Percentiles rank a stretch among this genome's conserved stretches.
Evolutionary conservation across 495 filamentous ascomycete genomes (phyloP).

Genomic region (Trichoderma gamsii): DNA sequence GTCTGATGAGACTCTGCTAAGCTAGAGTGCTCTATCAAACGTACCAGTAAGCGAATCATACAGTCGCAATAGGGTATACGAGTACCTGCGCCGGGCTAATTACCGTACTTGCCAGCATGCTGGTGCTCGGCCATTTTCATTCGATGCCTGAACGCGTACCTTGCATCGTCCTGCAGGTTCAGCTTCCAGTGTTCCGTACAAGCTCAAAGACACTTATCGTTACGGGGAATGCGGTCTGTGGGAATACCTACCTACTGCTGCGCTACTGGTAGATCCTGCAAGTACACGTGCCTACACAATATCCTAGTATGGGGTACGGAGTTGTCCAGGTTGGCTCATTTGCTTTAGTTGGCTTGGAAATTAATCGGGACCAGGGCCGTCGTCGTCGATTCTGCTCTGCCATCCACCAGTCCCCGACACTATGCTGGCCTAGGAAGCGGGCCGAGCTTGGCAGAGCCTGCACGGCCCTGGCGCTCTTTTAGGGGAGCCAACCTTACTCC

Average conservation of each 20-base stretch:
- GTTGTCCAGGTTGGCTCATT: conserved; percentile 7
- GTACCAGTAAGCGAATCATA: background rate
- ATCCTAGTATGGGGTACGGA: background rate
- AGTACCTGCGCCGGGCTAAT: background rate
- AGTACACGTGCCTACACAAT: background rate
- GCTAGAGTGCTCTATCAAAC: background rate
- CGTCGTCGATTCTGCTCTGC: background rate
- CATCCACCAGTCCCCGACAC: background rate
- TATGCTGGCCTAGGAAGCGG: conserved; percentile 14
- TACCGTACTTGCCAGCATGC: background rate
- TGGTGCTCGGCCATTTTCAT: background rate
- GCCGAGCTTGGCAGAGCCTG: conserved; percentile 7
- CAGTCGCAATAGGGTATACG: background rate
- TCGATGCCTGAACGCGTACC: conserved; percentile 1
- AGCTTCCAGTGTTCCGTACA: background rate
- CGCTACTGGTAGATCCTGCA: background rate
- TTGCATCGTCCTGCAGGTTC: conserved; percentile 4
- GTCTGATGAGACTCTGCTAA: background rate
- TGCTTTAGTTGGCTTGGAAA: conserved; percentile 11
- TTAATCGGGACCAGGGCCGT: conserved; percentile 9
- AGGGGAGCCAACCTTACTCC: conserved; percentile 7
- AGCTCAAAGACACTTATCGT: background rate
- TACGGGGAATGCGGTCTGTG: background rate
- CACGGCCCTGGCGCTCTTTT: conserved; percentile 1
- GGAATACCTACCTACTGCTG: background rate